Conservation (phyloP, 2,329 filamentous ascomycete species). For the Blastomyces parvus region DNA sequence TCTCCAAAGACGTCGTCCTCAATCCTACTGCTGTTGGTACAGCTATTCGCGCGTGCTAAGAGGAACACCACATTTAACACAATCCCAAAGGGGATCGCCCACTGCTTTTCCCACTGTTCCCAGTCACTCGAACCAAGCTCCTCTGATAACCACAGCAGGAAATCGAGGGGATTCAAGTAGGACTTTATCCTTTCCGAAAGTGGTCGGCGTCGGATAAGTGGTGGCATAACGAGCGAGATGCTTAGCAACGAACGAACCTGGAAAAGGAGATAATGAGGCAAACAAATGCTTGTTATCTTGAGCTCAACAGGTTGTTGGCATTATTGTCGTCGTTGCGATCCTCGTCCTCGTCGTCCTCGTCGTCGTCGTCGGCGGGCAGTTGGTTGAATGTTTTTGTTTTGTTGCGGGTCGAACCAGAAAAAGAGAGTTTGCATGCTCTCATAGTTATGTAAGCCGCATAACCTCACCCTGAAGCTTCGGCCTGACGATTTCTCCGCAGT, state of each 20-base stretch:
- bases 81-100: slow-evolving; percentile 66
- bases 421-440: neutral
- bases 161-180: slow-evolving; percentile 78
- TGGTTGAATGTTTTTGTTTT: neutral
- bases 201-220: slow-evolving; percentile 71
- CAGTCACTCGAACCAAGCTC: slow-evolving; percentile 86
- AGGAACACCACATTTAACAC: slow-evolving; percentile 70
- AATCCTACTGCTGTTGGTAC: slow-evolving; percentile 39
- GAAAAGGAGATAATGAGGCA: neutral
- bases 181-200: slow-evolving; percentile 70
- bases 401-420: neutral
- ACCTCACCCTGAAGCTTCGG: too few species aligned
- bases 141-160: slow-evolving; percentile 82
- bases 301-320: neutral
- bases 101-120: slow-evolving; percentile 64
- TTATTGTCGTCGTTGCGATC: neutral
- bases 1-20: slow-evolving; percentile 82
- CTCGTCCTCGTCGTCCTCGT: too few species aligned
- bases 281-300: neutral
- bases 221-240: slow-evolving; percentile 52
- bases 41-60: slow-evolving; percentile 69
- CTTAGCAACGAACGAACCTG: neutral
- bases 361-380: too few species aligned
- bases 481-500: too few species aligned
- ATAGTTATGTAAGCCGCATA: slow-evolving; percentile 5